Conservation (phyloP, 257 asterid genomes). For the Capsicum rhomboideum region DNA sequence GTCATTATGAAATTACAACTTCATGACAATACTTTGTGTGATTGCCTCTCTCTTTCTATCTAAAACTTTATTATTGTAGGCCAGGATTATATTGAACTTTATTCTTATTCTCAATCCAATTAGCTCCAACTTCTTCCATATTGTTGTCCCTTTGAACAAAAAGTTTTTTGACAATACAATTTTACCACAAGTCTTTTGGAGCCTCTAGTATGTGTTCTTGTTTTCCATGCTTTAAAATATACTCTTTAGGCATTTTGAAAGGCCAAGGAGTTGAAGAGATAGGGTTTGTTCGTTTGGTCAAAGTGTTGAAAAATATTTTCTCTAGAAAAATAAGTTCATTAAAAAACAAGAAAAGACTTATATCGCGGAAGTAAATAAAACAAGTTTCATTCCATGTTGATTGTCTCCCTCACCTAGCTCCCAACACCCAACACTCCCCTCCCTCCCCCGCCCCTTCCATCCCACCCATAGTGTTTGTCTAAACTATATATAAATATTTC, state of each 20-base stretch:
- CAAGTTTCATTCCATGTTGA: no score
- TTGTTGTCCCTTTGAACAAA: slow-evolving; percentile 13
- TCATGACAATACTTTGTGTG: neutral
- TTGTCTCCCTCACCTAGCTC: no score
- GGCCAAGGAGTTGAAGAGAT: neutral
- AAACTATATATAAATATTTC: no score
- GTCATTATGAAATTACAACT: neutral
- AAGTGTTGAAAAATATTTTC: no score
- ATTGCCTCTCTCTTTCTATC: neutral
- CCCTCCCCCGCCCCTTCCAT: no score
- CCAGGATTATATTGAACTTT: slow-evolving; percentile 2
- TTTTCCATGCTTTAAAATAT: neutral
- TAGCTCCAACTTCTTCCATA: slow-evolving; percentile 5
- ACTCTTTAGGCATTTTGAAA: neutral
- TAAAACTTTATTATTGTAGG: slow-evolving; percentile 1
- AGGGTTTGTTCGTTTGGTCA: neutral
- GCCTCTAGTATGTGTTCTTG: neutral
- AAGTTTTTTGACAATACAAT: neutral
- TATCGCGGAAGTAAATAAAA: no score
- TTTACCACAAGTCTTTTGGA: slow-evolving; percentile 10
- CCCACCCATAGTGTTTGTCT: no score
- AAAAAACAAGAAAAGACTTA: no score
- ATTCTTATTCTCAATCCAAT: slow-evolving; percentile 16
- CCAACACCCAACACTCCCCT: no score
- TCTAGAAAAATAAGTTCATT: no score